A percentile compares a stretch with the other conserved stretches of the same genome.
These are phyloP conservation scores for Haematococcus lacustris DNA, from an alignment of 139 green algal species.

Conservation along the genomic window DNA sequence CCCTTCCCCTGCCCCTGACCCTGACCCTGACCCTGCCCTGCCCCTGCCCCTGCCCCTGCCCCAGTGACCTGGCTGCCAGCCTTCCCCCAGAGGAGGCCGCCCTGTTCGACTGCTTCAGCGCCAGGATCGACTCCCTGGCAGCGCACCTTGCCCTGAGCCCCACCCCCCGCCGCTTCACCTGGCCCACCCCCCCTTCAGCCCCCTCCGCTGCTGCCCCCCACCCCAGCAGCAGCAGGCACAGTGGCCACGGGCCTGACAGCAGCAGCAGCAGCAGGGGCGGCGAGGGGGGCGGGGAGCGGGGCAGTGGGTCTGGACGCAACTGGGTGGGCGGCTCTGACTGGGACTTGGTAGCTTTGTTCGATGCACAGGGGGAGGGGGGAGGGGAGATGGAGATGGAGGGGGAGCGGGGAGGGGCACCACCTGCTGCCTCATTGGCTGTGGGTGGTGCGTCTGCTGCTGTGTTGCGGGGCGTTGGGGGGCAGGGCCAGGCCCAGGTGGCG, in stretches of 20 bases:
- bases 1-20: too few relatives aligned
- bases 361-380: too few relatives aligned
- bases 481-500: not conserved
- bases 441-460: too few relatives aligned
- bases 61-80: not conserved
- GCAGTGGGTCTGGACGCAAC: not conserved
- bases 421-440: too few relatives aligned
- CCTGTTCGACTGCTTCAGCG: constrained; percentile 69
- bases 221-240: not conserved
- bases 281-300: not conserved
- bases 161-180: constrained; percentile 17
- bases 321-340: too few relatives aligned
- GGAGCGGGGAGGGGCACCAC: too few relatives aligned
- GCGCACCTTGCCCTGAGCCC: constrained; percentile 58
- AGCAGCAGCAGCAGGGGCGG: not conserved
- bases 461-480: too few relatives aligned
- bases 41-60: too few relatives aligned
- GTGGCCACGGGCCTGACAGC: not conserved
- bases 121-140: constrained; percentile 46
- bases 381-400: too few relatives aligned
- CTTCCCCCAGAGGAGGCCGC: constrained; percentile 45
- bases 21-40: too few relatives aligned
- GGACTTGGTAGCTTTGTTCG: too few relatives aligned
- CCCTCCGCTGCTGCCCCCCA: not conserved
- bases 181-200: constrained; percentile 23